phyloP scores from a whole-genome alignment of 2,329 filamentous ascomycete species.

The Pseudophaeomoniella oleicola region DNA sequence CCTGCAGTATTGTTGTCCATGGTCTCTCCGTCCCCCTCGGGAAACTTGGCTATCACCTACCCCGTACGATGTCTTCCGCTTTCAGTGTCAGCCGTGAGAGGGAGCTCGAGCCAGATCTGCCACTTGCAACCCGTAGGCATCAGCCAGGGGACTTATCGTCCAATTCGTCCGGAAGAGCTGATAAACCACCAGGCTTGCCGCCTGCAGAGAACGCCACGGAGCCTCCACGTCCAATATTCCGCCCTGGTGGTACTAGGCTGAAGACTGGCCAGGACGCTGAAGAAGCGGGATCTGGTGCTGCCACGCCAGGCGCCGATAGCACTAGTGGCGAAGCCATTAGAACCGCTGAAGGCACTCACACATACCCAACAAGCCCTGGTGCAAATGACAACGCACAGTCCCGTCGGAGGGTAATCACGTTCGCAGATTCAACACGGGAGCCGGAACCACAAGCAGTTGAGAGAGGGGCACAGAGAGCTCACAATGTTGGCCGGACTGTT shows the following conservation, averaged over 20 bases:
- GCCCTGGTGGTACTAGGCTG: slow-evolving; percentile 3
- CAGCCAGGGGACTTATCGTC: neutral
- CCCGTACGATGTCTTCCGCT: slow-evolving; percentile 27
- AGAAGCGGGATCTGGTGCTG: neutral
- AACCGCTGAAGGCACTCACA: too few relatives aligned
- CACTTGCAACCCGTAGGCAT: neutral
- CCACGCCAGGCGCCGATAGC: too few relatives aligned
- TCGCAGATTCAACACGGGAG: neutral
- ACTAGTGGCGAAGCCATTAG: too few relatives aligned
- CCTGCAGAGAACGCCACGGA: slow-evolving; percentile 18
- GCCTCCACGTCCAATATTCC: slow-evolving; percentile 12
- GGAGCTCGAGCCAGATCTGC: slow-evolving; percentile 1
- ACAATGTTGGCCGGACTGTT: neutral
- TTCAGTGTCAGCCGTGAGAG: slow-evolving; percentile 22
- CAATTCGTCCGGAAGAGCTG: slow-evolving; percentile 14
- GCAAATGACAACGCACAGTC: too few relatives aligned
- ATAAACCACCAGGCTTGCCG: slow-evolving; percentile 15
- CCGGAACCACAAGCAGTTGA: neutral
- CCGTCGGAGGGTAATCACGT: neutral
- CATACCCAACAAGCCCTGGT: too few relatives aligned
- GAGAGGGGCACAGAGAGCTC: neutral
- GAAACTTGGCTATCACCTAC: slow-evolving; percentile 31
- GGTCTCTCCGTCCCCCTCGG: slow-evolving; percentile 60
- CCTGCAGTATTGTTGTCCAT: slow-evolving; percentile 62
- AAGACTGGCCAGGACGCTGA: neutral